Conservation (phyloP, 75 land plant genomes). For the Sequoia sempervirens region DNA sequence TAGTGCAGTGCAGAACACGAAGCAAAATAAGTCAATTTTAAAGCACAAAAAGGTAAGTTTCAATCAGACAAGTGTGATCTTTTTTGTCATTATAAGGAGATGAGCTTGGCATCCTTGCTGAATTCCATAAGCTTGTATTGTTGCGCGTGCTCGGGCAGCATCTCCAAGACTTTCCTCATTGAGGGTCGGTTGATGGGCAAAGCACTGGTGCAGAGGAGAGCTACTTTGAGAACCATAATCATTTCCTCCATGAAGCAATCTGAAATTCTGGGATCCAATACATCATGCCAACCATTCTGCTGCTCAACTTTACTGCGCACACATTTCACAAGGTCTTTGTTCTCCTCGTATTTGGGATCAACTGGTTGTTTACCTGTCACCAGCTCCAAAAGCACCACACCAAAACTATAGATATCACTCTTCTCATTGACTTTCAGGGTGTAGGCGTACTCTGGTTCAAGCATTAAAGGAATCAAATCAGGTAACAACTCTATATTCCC, state of each 20-base stretch:
- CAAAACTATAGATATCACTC: constrained; percentile 82
- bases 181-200: constrained; percentile 67
- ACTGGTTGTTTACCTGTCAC: constrained; percentile 61
- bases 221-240: constrained; percentile 53
- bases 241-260: constrained; percentile 31
- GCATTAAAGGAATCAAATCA: background rate
- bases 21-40: background rate
- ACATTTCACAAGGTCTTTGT: constrained; percentile 67
- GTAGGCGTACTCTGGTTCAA: constrained; percentile 54
- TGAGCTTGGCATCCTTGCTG: background rate
- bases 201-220: constrained; percentile 52
- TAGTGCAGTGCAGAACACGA: background rate
- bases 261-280: constrained; percentile 7
- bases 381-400: constrained; percentile 72
- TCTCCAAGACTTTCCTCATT: constrained; percentile 72
- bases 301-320: constrained; percentile 16
- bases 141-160: constrained; percentile 36
- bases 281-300: background rate
- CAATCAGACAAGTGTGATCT: background rate
- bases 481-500: background rate
- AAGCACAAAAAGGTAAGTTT: background rate
- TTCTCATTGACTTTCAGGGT: constrained; percentile 75
- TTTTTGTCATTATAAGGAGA: background rate
- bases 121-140: background rate
- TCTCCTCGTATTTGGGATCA: constrained; percentile 55